Conservation (phyloP, 768 basidiomycete genomes). For the Paxillus ammoniavirescens region DNA sequence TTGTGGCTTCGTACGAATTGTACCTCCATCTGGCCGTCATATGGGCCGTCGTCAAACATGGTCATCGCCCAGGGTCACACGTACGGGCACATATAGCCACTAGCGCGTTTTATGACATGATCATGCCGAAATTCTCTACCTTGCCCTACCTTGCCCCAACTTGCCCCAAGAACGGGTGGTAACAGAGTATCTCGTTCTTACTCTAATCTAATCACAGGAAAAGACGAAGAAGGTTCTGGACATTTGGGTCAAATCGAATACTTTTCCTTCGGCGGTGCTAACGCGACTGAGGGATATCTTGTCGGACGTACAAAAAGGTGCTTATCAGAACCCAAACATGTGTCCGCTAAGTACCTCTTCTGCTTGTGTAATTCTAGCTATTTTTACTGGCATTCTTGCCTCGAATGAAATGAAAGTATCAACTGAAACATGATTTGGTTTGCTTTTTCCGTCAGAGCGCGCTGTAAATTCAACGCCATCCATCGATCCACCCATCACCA, state of each 20-base stretch:
- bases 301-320: slow-evolving; percentile 79
- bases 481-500: slow-evolving; percentile 39
- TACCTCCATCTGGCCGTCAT: slow-evolving; percentile 8
- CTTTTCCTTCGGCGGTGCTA: slow-evolving; percentile 79
- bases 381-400: slow-evolving; percentile 39
- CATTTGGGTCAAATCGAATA: slow-evolving; percentile 91
- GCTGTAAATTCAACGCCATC: slow-evolving; percentile 36
- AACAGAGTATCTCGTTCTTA: slow-evolving; percentile 37
- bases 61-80: not conserved
- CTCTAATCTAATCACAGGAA: slow-evolving; percentile 62
- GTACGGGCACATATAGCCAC: slow-evolving; percentile 10
- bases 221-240: slow-evolving; percentile 97
- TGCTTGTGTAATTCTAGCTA: slow-evolving; percentile 66
- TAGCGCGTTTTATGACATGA: slow-evolving; percentile 32
- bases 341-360: slow-evolving; percentile 82
- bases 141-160: slow-evolving; percentile 9
- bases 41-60: not conserved
- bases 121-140: slow-evolving; percentile 23
- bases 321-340: slow-evolving; percentile 63
- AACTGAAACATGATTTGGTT: slow-evolving; percentile 60
- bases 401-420: slow-evolving; percentile 53
- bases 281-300: slow-evolving; percentile 69
- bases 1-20: slow-evolving; percentile 9
- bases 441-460: slow-evolving; percentile 62
- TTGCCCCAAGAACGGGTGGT: slow-evolving; percentile 36